Percentiles rank a stretch among this genome's conserved stretches.
phyloP scores from a whole-genome alignment of 371 early-diverging fungal species.

The Mortierella sp. region DNA sequence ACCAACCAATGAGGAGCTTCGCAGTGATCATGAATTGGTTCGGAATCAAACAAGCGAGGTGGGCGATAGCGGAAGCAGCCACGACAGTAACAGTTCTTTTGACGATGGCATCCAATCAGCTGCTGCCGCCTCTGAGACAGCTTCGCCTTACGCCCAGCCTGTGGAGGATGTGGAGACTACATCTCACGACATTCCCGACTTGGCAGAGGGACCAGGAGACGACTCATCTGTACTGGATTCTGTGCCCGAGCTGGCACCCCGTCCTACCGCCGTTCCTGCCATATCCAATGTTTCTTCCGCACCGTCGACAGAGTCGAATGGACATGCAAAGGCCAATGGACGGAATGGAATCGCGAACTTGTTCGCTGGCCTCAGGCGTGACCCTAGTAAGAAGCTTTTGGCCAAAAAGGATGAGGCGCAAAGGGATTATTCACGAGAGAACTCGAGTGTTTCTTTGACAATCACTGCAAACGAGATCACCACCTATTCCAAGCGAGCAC shows the following conservation, averaged over 20 bases:
- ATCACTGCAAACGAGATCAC: conserved; percentile 54
- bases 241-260: too few relatives aligned
- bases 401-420: conserved; percentile 10
- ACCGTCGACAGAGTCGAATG: conserved; percentile 6
- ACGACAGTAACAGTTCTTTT: conserved; percentile 29
- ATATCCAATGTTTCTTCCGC: neutral
- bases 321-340: conserved; percentile 33
- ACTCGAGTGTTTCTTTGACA: conserved; percentile 29
- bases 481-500: conserved; percentile 36
- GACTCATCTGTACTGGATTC: too few relatives aligned
- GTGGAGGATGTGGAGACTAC: too few relatives aligned
- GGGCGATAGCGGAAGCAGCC: conserved; percentile 32
- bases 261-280: conserved; percentile 16
- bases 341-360: conserved; percentile 31
- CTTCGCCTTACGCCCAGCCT: too few relatives aligned
- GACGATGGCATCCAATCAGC: conserved; percentile 13
- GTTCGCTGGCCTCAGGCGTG: conserved; percentile 17
- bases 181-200: too few relatives aligned
- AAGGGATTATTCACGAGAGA: conserved; percentile 16
- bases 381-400: conserved; percentile 20
- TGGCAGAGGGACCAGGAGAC: too few relatives aligned
- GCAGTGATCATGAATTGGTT: conserved; percentile 47
- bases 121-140: too few relatives aligned
- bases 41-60: conserved; percentile 40
- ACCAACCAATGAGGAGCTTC: conserved; percentile 36